Evolutionary conservation across 2,329 filamentous ascomycete species (phyloP).

Genomic region (Diplodia seriata): DNA sequence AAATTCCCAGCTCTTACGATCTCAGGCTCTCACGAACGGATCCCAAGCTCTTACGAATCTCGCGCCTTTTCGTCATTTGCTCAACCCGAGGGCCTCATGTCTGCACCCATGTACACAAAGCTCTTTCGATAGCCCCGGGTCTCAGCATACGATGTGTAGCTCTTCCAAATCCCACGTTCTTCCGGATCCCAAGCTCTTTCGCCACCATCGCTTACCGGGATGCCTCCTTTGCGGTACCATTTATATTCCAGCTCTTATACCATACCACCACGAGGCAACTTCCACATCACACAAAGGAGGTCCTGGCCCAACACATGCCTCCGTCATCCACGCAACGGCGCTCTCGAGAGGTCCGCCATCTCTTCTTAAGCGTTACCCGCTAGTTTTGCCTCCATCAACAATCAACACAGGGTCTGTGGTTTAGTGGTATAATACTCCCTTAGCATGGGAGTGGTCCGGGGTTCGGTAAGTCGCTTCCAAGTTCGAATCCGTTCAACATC

Average conservation of each 20-base stretch:
- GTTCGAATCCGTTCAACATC: too few relatives aligned
- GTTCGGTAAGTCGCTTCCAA: neutral
- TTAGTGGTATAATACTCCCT: neutral
- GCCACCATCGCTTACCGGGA: neutral
- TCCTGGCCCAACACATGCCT: too few relatives aligned
- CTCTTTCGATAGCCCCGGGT: neutral
- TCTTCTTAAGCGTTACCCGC: neutral
- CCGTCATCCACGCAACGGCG: too few relatives aligned
- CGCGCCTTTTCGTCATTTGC: too few relatives aligned
- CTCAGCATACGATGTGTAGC: neutral
- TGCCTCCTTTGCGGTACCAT: neutral
- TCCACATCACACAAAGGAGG: too few relatives aligned
- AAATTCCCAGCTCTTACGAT: too few relatives aligned
- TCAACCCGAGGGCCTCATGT: too few relatives aligned
- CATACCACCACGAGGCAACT: too few relatives aligned
- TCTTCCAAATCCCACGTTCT: neutral
- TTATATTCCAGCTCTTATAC: neutral
- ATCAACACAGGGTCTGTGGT: neutral
- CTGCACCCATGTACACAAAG: too few relatives aligned
- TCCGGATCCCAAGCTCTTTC: neutral
- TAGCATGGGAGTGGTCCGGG: constrained; percentile 5
- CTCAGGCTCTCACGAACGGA: too few relatives aligned
- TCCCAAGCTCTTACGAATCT: neutral
- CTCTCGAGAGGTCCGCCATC: too few relatives aligned
- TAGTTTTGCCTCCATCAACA: neutral